Evolutionary conservation across 768 basidiomycete genomes (phyloP).

Genomic region (Boletus rufocinnamomeus): DNA sequence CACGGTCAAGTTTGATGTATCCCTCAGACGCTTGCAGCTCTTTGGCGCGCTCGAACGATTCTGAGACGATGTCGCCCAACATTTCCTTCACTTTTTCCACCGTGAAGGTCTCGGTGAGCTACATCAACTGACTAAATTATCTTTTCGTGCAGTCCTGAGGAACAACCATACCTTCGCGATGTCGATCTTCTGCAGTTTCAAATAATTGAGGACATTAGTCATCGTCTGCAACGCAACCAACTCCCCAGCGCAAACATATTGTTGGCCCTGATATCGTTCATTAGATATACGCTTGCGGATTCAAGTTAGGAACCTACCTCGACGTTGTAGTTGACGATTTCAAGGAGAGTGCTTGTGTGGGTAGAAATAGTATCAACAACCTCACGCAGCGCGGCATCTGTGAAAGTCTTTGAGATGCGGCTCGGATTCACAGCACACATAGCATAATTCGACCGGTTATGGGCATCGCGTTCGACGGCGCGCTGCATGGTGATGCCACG

Average conservation of each 20-base stretch:
- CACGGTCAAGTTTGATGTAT: conserved; percentile 92
- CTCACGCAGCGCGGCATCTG: conserved; percentile 92
- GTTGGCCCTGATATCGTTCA: conserved; percentile 72
- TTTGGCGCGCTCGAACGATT: conserved; percentile 72
- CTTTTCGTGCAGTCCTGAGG: not conserved
- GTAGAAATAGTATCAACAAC: conserved; percentile 90
- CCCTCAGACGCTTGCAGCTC: conserved; percentile 82
- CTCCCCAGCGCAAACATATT: conserved; percentile 99
- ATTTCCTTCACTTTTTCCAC: conserved; percentile 96
- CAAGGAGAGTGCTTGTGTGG: conserved; percentile 78
- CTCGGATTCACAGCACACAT: conserved; percentile 99
- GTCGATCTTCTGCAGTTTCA: conserved; percentile 96
- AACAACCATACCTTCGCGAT: conserved; percentile 66
- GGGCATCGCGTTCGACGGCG: conserved; percentile 92
- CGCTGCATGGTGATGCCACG: conserved; percentile 99
- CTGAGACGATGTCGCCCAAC: conserved; percentile 87
- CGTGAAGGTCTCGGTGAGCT: conserved; percentile 87
- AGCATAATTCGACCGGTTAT: conserved; percentile 94
- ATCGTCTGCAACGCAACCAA: conserved; percentile 89
- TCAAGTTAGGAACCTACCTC: conserved; percentile 53
- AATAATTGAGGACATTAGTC: conserved; percentile 94
- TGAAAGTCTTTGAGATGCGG: conserved; percentile 92
- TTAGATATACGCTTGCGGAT: not conserved
- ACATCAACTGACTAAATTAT: not conserved
- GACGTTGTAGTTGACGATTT: conserved; percentile 97